Conservation (phyloP, 169 alveolate genomes). For the Sarcocystis neurona region DNA sequence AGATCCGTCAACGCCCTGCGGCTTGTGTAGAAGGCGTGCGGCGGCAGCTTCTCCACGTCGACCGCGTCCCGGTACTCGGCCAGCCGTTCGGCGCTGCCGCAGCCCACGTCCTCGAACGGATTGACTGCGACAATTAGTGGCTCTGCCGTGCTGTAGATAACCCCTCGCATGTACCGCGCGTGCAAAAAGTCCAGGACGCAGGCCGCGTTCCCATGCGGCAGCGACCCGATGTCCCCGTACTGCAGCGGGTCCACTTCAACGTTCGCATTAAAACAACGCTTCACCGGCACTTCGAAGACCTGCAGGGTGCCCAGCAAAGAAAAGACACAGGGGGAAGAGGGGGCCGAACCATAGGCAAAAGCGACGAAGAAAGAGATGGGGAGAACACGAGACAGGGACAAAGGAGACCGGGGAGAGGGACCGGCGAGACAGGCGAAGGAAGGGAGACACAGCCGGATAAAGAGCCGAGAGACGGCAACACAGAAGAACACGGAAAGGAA, state of each 20-base stretch:
- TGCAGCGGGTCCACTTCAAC: slow-evolving; percentile 80
- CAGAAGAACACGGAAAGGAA: not conserved
- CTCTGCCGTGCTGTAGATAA: slow-evolving; percentile 87
- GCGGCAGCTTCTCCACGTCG: slow-evolving; percentile 77
- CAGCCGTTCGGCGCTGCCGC: slow-evolving; percentile 81
- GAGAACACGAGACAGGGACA: no score
- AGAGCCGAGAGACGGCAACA: not conserved
- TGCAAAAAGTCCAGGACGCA: slow-evolving; percentile 88
- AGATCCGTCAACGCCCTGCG: slow-evolving; percentile 63
- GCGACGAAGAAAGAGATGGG: not conserved
- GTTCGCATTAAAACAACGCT: slow-evolving; percentile 51
- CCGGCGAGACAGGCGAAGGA: not conserved
- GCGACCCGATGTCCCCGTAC: slow-evolving; percentile 89
- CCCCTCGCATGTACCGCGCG: slow-evolving; percentile 83
- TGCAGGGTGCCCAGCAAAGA: not conserved
- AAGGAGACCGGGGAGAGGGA: no score
- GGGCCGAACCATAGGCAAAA: no score
- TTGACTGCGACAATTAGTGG: slow-evolving; percentile 89
- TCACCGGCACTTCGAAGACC: slow-evolving; percentile 39
- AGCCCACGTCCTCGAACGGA: slow-evolving; percentile 88
- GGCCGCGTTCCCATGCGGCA: slow-evolving; percentile 88
- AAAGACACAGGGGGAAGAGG: not conserved
- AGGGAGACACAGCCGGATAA: not conserved
- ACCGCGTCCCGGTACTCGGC: slow-evolving; percentile 80
- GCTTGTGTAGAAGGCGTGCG: slow-evolving; percentile 88